phyloP scores from a whole-genome alignment of 352 stramenopile species.

The Phytophthora pinifolia region DNA sequence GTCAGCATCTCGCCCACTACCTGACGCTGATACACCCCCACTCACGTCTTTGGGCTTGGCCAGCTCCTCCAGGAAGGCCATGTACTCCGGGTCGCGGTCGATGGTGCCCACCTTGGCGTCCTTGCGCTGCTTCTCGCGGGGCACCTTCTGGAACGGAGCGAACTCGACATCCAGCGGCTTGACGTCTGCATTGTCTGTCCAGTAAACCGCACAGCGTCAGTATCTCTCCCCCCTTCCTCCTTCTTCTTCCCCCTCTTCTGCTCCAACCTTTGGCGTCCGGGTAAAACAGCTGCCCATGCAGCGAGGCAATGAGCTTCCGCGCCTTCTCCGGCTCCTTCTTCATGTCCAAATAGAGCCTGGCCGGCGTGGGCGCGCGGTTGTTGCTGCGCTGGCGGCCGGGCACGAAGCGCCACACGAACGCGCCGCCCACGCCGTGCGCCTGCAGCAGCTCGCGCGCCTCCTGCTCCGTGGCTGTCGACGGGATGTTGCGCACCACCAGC shows the following conservation, averaged over 20 bases:
- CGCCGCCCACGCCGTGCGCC: constrained; percentile 33
- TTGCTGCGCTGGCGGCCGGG: constrained; percentile 48
- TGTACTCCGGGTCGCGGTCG: constrained; percentile 68
- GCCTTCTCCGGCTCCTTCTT: constrained; percentile 62
- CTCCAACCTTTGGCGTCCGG: constrained; percentile 21
- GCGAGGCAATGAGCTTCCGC: constrained; percentile 45
- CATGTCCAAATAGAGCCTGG: constrained; percentile 73
- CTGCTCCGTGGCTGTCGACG: constrained; percentile 41
- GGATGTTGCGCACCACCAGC: constrained; percentile 71
- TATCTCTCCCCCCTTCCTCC: too few species aligned
- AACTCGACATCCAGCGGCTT: constrained; percentile 61
- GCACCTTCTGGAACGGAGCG: constrained; percentile 79
- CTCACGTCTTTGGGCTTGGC: constrained; percentile 63
- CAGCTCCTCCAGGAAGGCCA: constrained; percentile 76
- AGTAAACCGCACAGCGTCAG: too few species aligned
- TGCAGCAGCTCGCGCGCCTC: constrained; percentile 39
- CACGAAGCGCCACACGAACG: constrained; percentile 69
- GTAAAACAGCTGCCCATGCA: constrained; percentile 50
- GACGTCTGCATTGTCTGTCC: constrained; percentile 18
- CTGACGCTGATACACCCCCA: background rate
- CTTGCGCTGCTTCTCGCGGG: constrained; percentile 77
- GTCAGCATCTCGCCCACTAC: background rate
- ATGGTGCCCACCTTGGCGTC: constrained; percentile 78
- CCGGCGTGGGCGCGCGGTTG: constrained; percentile 51
- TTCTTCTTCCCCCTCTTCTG: too few species aligned